Base-by-base conservation (phyloP, 1,284 basidiomycete genomes). In the Irpex rosettiformis region DNA sequence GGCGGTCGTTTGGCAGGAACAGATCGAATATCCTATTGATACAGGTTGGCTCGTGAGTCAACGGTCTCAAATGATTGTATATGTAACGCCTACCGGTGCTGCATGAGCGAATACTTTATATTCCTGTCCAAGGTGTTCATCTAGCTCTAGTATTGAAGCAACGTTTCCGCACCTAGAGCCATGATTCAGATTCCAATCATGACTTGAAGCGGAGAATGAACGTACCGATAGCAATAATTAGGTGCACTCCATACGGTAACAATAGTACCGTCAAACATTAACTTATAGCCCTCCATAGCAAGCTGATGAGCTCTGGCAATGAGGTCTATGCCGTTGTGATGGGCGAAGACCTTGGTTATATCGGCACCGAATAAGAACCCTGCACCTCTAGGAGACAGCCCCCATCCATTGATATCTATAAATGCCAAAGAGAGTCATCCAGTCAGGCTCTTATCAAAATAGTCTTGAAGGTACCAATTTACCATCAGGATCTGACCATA, bases 401-500 rank as follows among this genome's bases (percentile, higher is more conserved):
- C 95, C 96, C 96, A 98, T 25, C 94, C 94, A 54, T 80, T 79
- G 58, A 96, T 96, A 67, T 97, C 94, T 87, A 33, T 21, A 61
- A 43, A 16, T 28, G 27, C 29, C 16, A 37, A 48, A 28, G 33
- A 42, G 6, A n/a, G n/a, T n/a, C n/a, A 2, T 27, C 21, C 8
- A 18, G 21, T 7, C 21, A 11, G 43, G 18, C 43, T 7, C 13
- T n/a, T 7, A 45, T 13, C 6, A 5, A 16, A 55, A 10, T 43
- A 21, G 21, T 18, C 13, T 18, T 45, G 21, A 45, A n/a, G 21
- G 21, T 18, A 10, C 52, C 56, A 40, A 54, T 65, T 48, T 61
- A 94, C 93, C 94, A 71, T 99, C 96, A 37, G 96, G 97, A 79
- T 99, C 96, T 58, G 95, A 98, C 96, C 96, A 99, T 21, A 99